Conservation (phyloP, 2,329 filamentous ascomycete genomes). For the Fusarium multiceps region DNA sequence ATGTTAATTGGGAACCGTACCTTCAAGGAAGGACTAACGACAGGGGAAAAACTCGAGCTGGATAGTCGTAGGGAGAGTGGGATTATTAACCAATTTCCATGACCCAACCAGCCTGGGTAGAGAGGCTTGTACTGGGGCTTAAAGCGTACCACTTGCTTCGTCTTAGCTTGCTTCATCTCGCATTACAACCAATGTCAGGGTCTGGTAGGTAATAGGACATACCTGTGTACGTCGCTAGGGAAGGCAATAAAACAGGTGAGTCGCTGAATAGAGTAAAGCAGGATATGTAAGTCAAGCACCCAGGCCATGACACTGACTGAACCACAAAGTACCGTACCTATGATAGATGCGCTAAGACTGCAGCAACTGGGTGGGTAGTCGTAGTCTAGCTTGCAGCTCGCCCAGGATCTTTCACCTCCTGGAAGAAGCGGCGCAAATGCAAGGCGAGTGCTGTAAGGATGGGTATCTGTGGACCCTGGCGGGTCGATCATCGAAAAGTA, state of each 20-base stretch:
- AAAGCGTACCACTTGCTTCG: slow-evolving; percentile 1
- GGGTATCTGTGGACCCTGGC: slow-evolving; percentile 20
- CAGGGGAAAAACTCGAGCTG: neutral
- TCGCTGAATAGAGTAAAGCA: slow-evolving; percentile 13
- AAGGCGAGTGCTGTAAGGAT: slow-evolving; percentile 7
- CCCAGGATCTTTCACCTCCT: slow-evolving; percentile 12
- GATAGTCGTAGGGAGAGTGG: slow-evolving; percentile 8
- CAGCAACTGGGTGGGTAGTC: neutral
- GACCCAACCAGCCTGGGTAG: slow-evolving; percentile 3
- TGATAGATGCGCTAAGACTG: neutral
- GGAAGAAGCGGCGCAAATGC: neutral
- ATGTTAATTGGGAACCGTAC: neutral
- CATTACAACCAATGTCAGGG: slow-evolving; percentile 13
- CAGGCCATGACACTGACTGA: neutral
- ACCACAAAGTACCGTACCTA: neutral
- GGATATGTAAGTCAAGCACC: neutral
- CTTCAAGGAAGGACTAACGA: neutral
- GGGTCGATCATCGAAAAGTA: slow-evolving; percentile 20
- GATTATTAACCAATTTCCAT: slow-evolving; percentile 17
- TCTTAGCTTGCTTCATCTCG: slow-evolving; percentile 2
- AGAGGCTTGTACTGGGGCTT: slow-evolving; percentile 7
- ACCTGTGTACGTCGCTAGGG: neutral
- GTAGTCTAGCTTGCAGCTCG: neutral
- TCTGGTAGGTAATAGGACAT: neutral
- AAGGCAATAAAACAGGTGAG: neutral